phyloP scores from a whole-genome alignment of 2,329 filamentous ascomycete genomes.

The Hypoxylon sp. region DNA sequence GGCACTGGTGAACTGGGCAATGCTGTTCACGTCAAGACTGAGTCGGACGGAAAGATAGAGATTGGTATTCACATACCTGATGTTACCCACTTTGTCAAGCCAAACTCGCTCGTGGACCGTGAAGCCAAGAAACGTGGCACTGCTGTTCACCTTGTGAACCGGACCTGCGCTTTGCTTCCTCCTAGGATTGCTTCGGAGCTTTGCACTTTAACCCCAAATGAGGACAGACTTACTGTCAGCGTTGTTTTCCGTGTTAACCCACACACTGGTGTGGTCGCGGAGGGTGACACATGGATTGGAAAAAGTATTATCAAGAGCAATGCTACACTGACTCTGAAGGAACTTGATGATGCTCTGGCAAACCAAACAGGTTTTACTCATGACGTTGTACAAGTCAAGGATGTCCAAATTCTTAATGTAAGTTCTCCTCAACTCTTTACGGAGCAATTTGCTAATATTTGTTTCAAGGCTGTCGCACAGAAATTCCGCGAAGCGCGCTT shows the following conservation, averaged over 20 bases:
- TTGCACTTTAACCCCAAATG: slow-evolving; percentile 86
- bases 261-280: slow-evolving; percentile 80
- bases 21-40: slow-evolving; percentile 90
- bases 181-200: slow-evolving; percentile 86
- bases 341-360: slow-evolving; percentile 85
- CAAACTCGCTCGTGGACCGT: slow-evolving; percentile 93
- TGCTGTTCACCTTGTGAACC: slow-evolving; percentile 93
- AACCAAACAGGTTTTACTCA: slow-evolving; percentile 73
- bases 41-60: slow-evolving; percentile 87
- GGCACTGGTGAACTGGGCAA: slow-evolving; percentile 90
- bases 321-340: slow-evolving; percentile 85
- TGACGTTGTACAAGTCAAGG: slow-evolving; percentile 75
- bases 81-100: slow-evolving; percentile 96
- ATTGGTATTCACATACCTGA: slow-evolving; percentile 96
- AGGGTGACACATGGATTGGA: slow-evolving; percentile 93
- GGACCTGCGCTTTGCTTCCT: slow-evolving; percentile 88
- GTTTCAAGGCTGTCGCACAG: slow-evolving; percentile 76
- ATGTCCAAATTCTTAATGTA: slow-evolving; percentile 83
- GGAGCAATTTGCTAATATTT: slow-evolving; percentile 43
- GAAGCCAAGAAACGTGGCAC: slow-evolving; percentile 98
- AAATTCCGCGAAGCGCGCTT: slow-evolving; percentile 93
- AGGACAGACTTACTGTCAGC: slow-evolving; percentile 91
- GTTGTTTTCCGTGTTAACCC: slow-evolving; percentile 93
- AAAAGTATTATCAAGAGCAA: slow-evolving; percentile 93
- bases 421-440: slow-evolving; percentile 50